phyloP scores from a whole-genome alignment of 2,329 filamentous ascomycete species.

The Alternaria gaisen region DNA sequence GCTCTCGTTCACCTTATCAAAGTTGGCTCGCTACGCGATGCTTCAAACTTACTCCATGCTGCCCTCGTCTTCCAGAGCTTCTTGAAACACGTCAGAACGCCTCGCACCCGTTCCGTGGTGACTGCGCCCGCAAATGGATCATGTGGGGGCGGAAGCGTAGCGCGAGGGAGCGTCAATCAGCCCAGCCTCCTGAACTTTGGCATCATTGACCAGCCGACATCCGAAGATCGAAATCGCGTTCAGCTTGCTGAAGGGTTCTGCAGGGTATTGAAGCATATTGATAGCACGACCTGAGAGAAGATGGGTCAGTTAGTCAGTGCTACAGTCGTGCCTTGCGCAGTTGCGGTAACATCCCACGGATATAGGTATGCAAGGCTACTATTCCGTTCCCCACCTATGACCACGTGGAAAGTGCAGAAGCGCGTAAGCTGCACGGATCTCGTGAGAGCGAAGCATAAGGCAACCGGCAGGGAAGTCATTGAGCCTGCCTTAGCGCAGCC shows the following conservation, averaged over 20 bases:
- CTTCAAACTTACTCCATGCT: neutral
- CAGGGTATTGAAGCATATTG: neutral
- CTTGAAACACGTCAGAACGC: neutral
- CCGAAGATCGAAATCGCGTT: neutral
- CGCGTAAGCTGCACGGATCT: neutral
- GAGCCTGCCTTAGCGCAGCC: neutral
- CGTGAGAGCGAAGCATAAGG: neutral
- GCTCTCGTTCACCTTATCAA: neutral
- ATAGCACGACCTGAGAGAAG: neutral
- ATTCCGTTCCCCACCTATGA: neutral
- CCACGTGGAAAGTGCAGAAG: neutral
- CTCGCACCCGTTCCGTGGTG: neutral
- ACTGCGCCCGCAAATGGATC: neutral
- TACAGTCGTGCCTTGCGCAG: neutral
- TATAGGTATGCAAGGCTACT: too few relatives aligned
- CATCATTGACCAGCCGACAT: neutral
- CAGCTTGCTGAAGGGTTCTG: neutral
- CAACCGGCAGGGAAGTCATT: neutral
- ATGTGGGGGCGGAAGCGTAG: neutral
- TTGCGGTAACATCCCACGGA: too few relatives aligned
- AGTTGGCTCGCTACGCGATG: neutral
- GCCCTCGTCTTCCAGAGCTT: neutral
- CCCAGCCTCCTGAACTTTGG: neutral
- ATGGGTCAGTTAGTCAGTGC: too few relatives aligned
- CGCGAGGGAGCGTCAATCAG: neutral